Base-by-base conservation (phyloP, 768 basidiomycete species). In the Pisolithus microcarpus region DNA sequence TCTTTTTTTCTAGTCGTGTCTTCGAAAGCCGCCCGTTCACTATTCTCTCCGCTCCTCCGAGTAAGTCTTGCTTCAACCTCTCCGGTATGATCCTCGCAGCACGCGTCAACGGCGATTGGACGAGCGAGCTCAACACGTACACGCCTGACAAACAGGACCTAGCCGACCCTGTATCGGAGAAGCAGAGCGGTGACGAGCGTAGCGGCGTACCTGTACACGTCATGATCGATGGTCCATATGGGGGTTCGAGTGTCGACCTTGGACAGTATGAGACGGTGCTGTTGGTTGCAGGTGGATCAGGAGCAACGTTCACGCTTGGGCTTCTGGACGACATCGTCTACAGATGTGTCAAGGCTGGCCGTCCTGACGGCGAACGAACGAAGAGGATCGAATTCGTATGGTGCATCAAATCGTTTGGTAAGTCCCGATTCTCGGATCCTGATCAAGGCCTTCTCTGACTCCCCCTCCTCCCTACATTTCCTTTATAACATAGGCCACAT, bases 171-270 rank as follows among this genome's bases (percentile, higher is more conserved):
- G 16, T 21, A 15, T 23, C 21, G 1, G 51, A 56, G 3, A 50
- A 38, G 13, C 48, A 38, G 10, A 11, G n/a, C 1, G 30, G n/a
- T 37, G 19, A 39, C 9, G 48, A 51, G 15, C 48, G 10, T 4
- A 4, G 46, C 0, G 63, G 59, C 3, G 67, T 64, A 0, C 63
- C 66, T 1, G 76, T 87, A 1, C 82, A 82, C 21, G 84, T 91
- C 34, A 81, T 91, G 76, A 60, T 94, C 43, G 91, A 92, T 52
- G 92, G 91, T 1, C 91, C 92, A 0, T 93, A 93, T 60, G 91
- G 90, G 3, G 90, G 91, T 0, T 82, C 81, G 18, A 76, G 79
- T 18, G 61, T 92, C 52, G 86, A 89, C 59, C 68, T 90, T 13
- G 81, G 78, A 0, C 68, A 72, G 31, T 86, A 81, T 52, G 91